These are phyloP conservation scores for Hypsizygus marmoreus DNA, from an alignment of 768 basidiomycete genomes.

Conservation along the genomic window DNA sequence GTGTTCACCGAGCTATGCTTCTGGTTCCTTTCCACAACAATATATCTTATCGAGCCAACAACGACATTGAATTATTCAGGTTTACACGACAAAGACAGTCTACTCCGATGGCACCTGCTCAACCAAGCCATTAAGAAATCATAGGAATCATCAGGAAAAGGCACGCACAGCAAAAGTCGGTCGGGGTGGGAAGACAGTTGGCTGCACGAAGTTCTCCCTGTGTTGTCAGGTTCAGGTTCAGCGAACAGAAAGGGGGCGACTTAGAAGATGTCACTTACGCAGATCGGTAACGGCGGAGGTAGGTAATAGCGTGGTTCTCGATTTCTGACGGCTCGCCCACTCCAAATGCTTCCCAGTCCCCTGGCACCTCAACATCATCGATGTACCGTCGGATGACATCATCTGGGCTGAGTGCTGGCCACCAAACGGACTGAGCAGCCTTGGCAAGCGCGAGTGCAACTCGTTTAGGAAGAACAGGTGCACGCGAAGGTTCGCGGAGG, in stretches of 20 bases:
- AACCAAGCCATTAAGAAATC: conserved; percentile 9
- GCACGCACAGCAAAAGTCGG: conserved; percentile 35
- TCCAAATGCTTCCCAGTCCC: conserved; percentile 84
- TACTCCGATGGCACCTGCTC: conserved; percentile 25
- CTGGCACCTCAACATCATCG: conserved; percentile 71
- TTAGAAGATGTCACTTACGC: conserved; percentile 58
- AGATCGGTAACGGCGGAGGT: conserved; percentile 86
- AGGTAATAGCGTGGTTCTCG: conserved; percentile 85
- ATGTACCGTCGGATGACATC: conserved; percentile 88
- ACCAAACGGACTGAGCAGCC: conserved; percentile 75
- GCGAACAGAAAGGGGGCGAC: conserved; percentile 6
- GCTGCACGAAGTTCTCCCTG: conserved; percentile 69
- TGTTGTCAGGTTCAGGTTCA: conserved; percentile 10
- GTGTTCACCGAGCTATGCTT: no score
- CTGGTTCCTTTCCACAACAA: no score
- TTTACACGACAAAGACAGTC: conserved; percentile 4
- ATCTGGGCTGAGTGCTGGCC: conserved; percentile 90
- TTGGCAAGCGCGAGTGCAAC: conserved; percentile 67
- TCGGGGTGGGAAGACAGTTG: conserved; percentile 63
- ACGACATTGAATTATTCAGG: conserved; percentile 24
- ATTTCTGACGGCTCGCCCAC: conserved; percentile 77
- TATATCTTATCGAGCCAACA: no score
- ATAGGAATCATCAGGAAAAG: conserved; percentile 10
- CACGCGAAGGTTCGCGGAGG: conserved; percentile 70
- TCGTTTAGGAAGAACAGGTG: conserved; percentile 74